A percentile compares a stretch with the other conserved stretches of the same genome.
These are phyloP conservation scores for Amphicarpaea edgeworthii DNA, from an alignment of 306 rosid genomes.

Conservation along the genomic window DNA sequence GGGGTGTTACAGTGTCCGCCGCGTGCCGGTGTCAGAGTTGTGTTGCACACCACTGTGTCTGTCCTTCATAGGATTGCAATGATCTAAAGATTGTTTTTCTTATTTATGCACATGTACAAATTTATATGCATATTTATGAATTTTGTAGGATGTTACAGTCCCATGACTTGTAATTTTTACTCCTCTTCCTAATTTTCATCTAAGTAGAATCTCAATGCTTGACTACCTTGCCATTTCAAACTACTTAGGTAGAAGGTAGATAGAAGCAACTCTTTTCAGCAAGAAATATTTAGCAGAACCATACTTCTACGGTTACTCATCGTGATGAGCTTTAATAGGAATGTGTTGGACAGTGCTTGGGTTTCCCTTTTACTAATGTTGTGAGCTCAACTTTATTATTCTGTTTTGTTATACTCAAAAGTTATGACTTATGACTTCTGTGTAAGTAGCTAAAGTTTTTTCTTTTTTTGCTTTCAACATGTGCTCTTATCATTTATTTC, in stretches of 20 bases:
- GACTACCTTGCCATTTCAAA: neutral
- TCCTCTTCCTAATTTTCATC: neutral
- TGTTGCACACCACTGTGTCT: no score
- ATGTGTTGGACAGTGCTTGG: neutral
- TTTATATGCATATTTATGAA: neutral
- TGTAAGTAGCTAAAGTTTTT: constrained; percentile 4
- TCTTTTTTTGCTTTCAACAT: neutral
- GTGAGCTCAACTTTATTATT: constrained; percentile 3
- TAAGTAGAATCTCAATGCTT: neutral
- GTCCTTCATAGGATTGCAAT: neutral
- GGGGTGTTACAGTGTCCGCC: no score
- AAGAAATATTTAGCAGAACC: neutral
- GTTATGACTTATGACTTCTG: neutral
- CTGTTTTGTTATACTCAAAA: neutral
- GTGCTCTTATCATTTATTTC: constrained; percentile 31
- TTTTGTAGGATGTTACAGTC: neutral
- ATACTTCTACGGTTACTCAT: neutral
- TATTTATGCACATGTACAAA: neutral
- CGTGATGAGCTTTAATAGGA: constrained; percentile 7
- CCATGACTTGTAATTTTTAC: neutral
- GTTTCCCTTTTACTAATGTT: neutral
- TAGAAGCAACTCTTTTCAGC: neutral
- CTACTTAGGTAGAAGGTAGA: neutral
- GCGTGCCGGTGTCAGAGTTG: no score
- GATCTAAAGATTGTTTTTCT: no score